Percentiles rank a stretch among this genome's conserved stretches.
Conservation (phyloP, 495 filamentous ascomycete species). For the Thozetella sp. region DNA sequence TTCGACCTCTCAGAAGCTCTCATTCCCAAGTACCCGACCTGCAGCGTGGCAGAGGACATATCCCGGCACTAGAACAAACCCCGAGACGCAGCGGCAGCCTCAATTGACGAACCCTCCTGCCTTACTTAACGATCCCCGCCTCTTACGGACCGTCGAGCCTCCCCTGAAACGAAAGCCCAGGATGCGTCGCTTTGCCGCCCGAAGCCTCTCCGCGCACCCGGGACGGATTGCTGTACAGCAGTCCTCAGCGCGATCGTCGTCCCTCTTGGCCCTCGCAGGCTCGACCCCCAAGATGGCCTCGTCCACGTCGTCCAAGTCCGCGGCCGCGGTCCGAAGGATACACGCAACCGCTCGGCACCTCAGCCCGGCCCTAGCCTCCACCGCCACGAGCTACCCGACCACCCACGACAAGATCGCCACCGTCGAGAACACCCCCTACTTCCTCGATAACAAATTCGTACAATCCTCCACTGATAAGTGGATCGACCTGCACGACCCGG, state of each 20-base stretch:
- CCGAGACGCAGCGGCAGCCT: neutral
- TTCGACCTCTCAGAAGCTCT: neutral
- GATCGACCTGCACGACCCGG: slow-evolving; percentile 94
- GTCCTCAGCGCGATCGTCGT: slow-evolving; percentile 15
- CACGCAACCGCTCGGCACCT: slow-evolving; percentile 66
- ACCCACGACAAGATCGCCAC: slow-evolving; percentile 76
- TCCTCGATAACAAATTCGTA: slow-evolving; percentile 89
- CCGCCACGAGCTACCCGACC: slow-evolving; percentile 74
- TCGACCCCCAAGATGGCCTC: slow-evolving; percentile 36
- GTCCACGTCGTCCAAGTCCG: slow-evolving; percentile 18
- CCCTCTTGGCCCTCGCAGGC: slow-evolving; percentile 6
- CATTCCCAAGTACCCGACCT: neutral
- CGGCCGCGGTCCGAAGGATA: slow-evolving; percentile 42
- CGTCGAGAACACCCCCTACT: slow-evolving; percentile 83
- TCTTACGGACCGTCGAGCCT: neutral
- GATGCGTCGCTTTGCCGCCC: slow-evolving; percentile 44
- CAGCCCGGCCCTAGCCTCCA: slow-evolving; percentile 52
- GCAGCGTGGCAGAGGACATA: neutral
- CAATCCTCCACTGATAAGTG: slow-evolving; percentile 73
- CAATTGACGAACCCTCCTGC: neutral
- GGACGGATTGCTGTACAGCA: slow-evolving; percentile 21
- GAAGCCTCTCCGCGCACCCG: slow-evolving; percentile 29
- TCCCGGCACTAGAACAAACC: neutral
- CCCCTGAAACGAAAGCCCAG: slow-evolving; percentile 5
- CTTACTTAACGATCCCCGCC: neutral